Percentiles rank a stretch among this genome's conserved stretches.
phyloP scores from a whole-genome alignment of 768 basidiomycete genomes.

The Naganishia antarctica region DNA sequence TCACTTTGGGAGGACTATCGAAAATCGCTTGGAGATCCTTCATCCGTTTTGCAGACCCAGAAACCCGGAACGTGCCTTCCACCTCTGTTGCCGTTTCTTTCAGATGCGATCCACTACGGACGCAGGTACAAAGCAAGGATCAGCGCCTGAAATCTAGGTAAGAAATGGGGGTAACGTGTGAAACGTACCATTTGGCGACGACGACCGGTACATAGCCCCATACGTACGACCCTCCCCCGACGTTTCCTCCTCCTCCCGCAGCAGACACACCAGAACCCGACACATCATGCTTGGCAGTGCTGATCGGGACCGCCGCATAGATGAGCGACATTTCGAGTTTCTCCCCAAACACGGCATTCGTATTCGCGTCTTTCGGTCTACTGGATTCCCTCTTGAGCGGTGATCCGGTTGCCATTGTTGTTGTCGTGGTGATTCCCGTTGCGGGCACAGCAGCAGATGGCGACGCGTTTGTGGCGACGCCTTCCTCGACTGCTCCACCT shows the following conservation, averaged over 20 bases:
- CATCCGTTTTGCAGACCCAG: constrained; percentile 92
- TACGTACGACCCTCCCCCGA: constrained; percentile 15
- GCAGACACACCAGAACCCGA: constrained; percentile 43
- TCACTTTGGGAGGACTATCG: constrained; percentile 77
- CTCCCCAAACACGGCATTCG: constrained; percentile 67
- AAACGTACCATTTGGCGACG: constrained; percentile 85
- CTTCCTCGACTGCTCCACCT: not conserved
- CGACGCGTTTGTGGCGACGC: not conserved
- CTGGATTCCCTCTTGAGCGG: not conserved
- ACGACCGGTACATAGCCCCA: constrained; percentile 82
- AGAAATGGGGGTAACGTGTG: not conserved
- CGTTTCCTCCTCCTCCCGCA: not conserved
- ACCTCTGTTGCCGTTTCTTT: constrained; percentile 95
- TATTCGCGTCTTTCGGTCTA: not conserved
- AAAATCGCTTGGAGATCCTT: constrained; percentile 87
- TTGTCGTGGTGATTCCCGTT: too few relatives aligned
- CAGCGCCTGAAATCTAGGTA: constrained; percentile 3
- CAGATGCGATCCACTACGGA: constrained; percentile 73
- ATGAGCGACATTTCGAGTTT: constrained; percentile 76
- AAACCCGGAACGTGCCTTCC: constrained; percentile 89
- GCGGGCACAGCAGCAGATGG: too few relatives aligned
- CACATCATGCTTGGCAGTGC: constrained; percentile 65
- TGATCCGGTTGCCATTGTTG: not conserved
- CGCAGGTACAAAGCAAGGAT: not conserved
- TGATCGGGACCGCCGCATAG: constrained; percentile 89